Evolutionary conservation across 176 grass and related monocot species (phyloP), one percentile per base, ranked within the genome.

Genomic region (Otatea glauca): DNA sequence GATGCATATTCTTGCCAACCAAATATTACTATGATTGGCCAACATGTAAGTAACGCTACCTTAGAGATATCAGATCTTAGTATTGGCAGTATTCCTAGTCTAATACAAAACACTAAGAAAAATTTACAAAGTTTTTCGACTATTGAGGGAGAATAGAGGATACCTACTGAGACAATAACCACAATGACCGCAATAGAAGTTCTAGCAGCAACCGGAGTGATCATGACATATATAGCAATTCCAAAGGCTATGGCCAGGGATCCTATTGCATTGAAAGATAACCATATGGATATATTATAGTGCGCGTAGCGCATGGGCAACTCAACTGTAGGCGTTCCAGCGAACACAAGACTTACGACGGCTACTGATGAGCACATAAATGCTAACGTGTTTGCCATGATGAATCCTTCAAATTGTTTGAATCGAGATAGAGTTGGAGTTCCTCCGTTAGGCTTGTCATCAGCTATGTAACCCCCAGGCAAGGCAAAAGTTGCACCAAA

Each of bases 221-320:
- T 78, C 84, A 79, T 71, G 54, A 79, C 62, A 49, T 86, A 86
- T 27, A 86, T 66, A 85, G 74, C 74, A 17, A 85, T 49, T 55
- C n/a, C 37, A 21, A 84, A 76, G 37, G 82, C 72, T 43, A 54
- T 56, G 9, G n/a, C 49, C 61, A 84, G 66, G 18, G 82, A 76
- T 27, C 11, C 38, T 3, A 68, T 16, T 56, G 48, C 48, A 27
- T 76, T 84, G 2, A 76, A 32, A 68, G 62, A 84, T 58, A 86
- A 24, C 84, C 66, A 86, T 37, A 71, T 78, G 60, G 72, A 84
- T 76, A 84, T 76, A n/a, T 76, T 68, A 10, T 76, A 84, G 82
- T 84, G 82, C 65, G 12, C 20, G 53, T 62, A 78, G 27, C 65
- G 84, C 75, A 86, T 71, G 18, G 53, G 65, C 43, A 86, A 49